A percentile compares a stretch with the other conserved stretches of the same genome.
These are phyloP conservation scores for Calonectria pauciramosa DNA, from an alignment of 2,329 filamentous ascomycete genomes.

Conservation along the genomic window DNA sequence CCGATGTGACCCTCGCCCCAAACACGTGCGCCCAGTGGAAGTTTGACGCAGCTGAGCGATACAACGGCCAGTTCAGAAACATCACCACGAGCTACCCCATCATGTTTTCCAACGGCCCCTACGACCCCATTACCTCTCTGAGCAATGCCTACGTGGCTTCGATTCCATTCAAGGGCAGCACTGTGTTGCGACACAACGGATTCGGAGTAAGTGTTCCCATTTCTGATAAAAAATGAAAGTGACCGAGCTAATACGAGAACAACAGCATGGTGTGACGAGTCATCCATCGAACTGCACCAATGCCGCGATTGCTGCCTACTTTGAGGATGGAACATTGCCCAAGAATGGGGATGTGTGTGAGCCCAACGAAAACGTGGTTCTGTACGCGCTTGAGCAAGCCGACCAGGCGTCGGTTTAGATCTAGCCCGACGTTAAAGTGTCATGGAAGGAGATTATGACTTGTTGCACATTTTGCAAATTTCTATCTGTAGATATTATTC, in stretches of 20 bases:
- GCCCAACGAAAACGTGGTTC: not conserved
- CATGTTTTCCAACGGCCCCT: not conserved
- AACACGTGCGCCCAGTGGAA: not conserved
- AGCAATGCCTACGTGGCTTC: not conserved
- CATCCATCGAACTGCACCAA: slow-evolving; percentile 15
- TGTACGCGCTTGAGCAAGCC: not conserved
- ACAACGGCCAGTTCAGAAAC: not conserved
- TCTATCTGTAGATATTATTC: not conserved
- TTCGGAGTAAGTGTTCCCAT: not conserved
- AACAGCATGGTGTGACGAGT: not conserved
- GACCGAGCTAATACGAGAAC: not conserved
- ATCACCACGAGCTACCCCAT: not conserved
- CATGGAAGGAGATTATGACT: not conserved
- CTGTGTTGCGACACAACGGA: not conserved
- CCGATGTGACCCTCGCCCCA: not conserved
- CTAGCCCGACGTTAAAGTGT: not conserved
- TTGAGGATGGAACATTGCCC: slow-evolving; percentile 14
- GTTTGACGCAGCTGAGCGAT: not conserved
- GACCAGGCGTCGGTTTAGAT: not conserved
- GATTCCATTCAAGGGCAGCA: not conserved
- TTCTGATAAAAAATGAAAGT: not conserved
- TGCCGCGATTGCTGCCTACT: not conserved
- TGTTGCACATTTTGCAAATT: not conserved
- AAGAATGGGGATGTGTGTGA: not conserved
- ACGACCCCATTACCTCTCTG: not conserved